Percentiles rank a stretch among this genome's conserved stretches.
Evolutionary conservation across 306 rosid species (phyloP).

Genomic region (Spatholobus suberectus): DNA sequence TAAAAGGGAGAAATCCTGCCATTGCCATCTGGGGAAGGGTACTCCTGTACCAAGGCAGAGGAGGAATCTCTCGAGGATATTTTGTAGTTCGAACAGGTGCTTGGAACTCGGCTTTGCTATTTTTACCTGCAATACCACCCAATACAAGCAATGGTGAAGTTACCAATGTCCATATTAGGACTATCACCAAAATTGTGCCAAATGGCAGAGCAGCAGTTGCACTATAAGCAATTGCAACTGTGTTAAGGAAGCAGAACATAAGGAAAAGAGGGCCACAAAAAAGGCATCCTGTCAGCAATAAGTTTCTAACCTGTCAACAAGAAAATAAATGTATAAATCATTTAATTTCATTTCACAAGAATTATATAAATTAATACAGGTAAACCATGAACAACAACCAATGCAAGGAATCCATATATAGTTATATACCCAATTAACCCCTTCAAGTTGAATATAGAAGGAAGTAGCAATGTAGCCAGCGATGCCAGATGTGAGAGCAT

Average conservation of each 20-base stretch:
- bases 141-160: slow-evolving; percentile 93
- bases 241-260: slow-evolving; percentile 95
- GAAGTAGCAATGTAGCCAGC: slow-evolving; percentile 93
- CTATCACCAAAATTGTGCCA: slow-evolving; percentile 93
- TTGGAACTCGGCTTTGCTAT: slow-evolving; percentile 89
- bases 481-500: slow-evolving; percentile 96
- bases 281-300: slow-evolving; percentile 92
- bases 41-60: slow-evolving; percentile 91
- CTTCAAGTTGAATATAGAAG: slow-evolving; percentile 96
- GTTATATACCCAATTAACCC: slow-evolving; percentile 93
- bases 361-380: slow-evolving; percentile 23
- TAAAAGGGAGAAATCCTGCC: slow-evolving; percentile 99
- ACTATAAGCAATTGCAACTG: slow-evolving; percentile 90
- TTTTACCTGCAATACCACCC: slow-evolving; percentile 98
- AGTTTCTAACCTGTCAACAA: slow-evolving; percentile 83
- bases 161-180: slow-evolving; percentile 93
- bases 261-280: slow-evolving; percentile 95
- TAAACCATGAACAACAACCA: slow-evolving; percentile 21
- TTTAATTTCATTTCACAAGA: slow-evolving; percentile 8
- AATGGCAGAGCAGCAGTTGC: slow-evolving; percentile 99
- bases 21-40: slow-evolving; percentile 98
- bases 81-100: slow-evolving; percentile 96
- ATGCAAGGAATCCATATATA: slow-evolving; percentile 25
- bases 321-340: slow-evolving; percentile 37
- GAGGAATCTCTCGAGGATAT: slow-evolving; percentile 92